Evolutionary conservation across 225 moss, liverwort and hornwort genomes (phyloP).

Genomic region (Anthoceros angustus): DNA sequence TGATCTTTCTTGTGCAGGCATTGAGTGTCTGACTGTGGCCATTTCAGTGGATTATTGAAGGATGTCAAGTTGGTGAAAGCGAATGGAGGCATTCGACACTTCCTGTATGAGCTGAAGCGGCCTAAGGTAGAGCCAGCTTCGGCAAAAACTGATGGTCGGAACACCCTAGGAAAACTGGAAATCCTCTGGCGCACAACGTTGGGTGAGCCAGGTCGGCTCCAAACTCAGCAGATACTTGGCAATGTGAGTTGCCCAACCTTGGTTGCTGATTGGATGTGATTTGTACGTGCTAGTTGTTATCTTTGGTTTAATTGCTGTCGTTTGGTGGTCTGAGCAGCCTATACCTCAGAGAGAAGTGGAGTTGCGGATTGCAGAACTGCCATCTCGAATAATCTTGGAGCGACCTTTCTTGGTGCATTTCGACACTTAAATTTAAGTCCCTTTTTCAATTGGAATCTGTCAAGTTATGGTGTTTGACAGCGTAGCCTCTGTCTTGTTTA

Average conservation of each 20-base stretch:
- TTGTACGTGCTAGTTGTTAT: background rate
- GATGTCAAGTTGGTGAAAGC: slow-evolving; percentile 76
- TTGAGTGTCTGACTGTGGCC: background rate
- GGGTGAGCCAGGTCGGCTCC: slow-evolving; percentile 90
- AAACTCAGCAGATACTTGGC: slow-evolving; percentile 97
- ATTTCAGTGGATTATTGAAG: slow-evolving; percentile 68
- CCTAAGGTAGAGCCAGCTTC: slow-evolving; percentile 36
- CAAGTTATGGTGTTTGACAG: background rate
- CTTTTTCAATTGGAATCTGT: background rate
- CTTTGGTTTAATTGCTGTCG: background rate
- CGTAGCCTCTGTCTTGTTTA: slow-evolving; percentile 7
- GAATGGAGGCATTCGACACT: slow-evolving; percentile 88
- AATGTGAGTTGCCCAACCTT: slow-evolving; percentile 34
- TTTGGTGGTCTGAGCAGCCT: slow-evolving; percentile 27
- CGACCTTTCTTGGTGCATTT: slow-evolving; percentile 72
- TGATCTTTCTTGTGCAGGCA: background rate
- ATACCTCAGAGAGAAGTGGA: slow-evolving; percentile 81
- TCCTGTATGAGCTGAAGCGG: slow-evolving; percentile 69
- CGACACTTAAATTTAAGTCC: background rate
- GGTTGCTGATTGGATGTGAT: background rate
- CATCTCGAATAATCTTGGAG: slow-evolving; percentile 77
- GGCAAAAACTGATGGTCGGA: slow-evolving; percentile 52
- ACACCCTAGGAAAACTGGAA: slow-evolving; percentile 87
- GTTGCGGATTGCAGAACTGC: slow-evolving; percentile 64
- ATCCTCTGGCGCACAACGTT: slow-evolving; percentile 98